Percentiles rank a stretch among this genome's conserved stretches.
phyloP scores from a whole-genome alignment of 1,139 yeast species.

The Suhomyces guaymorum region DNA sequence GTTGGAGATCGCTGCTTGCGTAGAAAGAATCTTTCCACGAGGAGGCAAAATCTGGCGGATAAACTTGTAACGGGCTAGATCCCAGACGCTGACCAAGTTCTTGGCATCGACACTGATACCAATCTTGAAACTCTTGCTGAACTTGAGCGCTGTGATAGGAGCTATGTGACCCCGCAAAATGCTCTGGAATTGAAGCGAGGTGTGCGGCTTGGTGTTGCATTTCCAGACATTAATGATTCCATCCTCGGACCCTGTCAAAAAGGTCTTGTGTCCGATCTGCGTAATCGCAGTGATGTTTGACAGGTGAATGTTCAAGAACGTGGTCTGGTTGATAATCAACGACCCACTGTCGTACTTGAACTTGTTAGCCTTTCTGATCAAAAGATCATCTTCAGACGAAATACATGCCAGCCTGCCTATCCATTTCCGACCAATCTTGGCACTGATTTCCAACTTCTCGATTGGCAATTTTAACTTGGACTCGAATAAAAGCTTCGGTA shows the following conservation, averaged over 20 bases:
- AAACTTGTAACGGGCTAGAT: constrained; percentile 49
- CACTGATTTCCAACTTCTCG: constrained; percentile 40
- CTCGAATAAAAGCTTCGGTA: constrained; percentile 37
- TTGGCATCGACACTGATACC: constrained; percentile 51
- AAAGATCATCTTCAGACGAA: constrained; percentile 40
- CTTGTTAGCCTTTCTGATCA: constrained; percentile 37
- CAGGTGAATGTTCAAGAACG: constrained; percentile 44
- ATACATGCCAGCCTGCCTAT: constrained; percentile 45
- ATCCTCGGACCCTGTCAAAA: constrained; percentile 55
- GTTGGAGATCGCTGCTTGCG: constrained; percentile 52
- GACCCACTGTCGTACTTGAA: constrained; percentile 35
- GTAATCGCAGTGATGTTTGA: constrained; percentile 36
- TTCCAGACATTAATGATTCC: constrained; percentile 62
- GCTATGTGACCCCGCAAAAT: constrained; percentile 57
- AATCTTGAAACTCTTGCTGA: constrained; percentile 52
- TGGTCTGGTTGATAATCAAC: constrained; percentile 41
- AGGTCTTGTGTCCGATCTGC: constrained; percentile 38
- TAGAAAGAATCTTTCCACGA: constrained; percentile 16
- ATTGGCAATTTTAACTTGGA: constrained; percentile 39
- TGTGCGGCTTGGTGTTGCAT: constrained; percentile 27
- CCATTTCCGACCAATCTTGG: constrained; percentile 41
- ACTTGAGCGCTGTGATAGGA: constrained; percentile 41
- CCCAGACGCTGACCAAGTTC: constrained; percentile 62
- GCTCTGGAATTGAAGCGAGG: constrained; percentile 43
- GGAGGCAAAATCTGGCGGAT: constrained; percentile 45